Evolutionary conservation across 257 asterid genomes (phyloP).

Genomic region (Fraxinus pennsylvanica): DNA sequence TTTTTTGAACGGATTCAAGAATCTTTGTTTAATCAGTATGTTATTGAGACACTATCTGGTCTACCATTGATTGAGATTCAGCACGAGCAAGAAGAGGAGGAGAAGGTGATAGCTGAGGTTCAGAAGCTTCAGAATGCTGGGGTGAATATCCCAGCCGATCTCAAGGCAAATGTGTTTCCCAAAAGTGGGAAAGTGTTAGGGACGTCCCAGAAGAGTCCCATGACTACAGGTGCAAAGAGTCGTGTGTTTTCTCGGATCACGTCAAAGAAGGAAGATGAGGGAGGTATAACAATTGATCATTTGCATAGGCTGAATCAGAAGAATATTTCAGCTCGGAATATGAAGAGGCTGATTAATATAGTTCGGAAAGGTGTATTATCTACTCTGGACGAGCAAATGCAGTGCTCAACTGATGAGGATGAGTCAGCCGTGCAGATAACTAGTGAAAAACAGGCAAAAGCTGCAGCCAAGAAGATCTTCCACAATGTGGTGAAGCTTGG

Average conservation of each 20-base stretch:
- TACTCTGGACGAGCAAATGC: constrained; percentile 73
- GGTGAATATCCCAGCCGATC: constrained; percentile 70
- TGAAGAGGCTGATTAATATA: constrained; percentile 77
- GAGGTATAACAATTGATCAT: constrained; percentile 63
- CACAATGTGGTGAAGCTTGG: constrained; percentile 69
- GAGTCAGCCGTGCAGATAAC: constrained; percentile 69
- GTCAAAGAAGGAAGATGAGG: constrained; percentile 60
- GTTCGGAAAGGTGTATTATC: constrained; percentile 71
- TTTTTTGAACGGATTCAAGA: constrained; percentile 88
- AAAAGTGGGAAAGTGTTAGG: constrained; percentile 54
- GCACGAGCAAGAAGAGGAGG: constrained; percentile 73
- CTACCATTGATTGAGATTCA: constrained; percentile 69
- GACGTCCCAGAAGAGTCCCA: constrained; percentile 55
- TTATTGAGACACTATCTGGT: constrained; percentile 68
- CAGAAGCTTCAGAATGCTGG: constrained; percentile 42
- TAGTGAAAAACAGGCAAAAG: constrained; percentile 70
- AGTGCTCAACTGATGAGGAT: constrained; percentile 51
- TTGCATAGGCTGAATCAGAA: constrained; percentile 78
- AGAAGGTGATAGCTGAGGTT: constrained; percentile 61
- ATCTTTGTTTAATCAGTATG: constrained; percentile 75
- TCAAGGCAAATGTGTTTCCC: constrained; percentile 56
- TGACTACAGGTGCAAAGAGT: constrained; percentile 46
- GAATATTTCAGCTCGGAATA: constrained; percentile 92
- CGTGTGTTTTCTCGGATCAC: constrained; percentile 43
- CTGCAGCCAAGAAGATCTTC: constrained; percentile 85